Evolutionary conservation across 1,284 basidiomycete species (phyloP), one percentile per base, ranked within the genome.

Genomic region (Heterobasidion irregulare): DNA sequence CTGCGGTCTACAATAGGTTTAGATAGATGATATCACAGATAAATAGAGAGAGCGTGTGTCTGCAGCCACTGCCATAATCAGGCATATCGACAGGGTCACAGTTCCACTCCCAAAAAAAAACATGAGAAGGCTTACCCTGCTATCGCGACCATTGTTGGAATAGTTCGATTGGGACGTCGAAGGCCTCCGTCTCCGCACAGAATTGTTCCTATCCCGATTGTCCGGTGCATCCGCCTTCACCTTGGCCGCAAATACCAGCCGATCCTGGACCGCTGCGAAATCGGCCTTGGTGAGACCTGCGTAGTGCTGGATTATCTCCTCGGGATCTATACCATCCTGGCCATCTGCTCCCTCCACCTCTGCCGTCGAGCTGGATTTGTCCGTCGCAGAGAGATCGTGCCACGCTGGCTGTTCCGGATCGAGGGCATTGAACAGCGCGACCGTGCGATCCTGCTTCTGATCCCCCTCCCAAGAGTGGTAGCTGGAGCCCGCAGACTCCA

Each of bases 81-180:
- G 26, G 26, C 26, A 26, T 26, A 26, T 26, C 26, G 26, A 26
- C 26, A 26, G 26, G 26, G 26, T 26, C 26, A 26, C 26, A 26
- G 26, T 26, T 26, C 26, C 26, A 26, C 26, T 26, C 26, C 26
- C 18, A 18, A 26, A 26, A 26, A 26, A 26, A 53, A 49, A 54
- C 2, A 2, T 35, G 19, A 8, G 26, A 26, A 26, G 32, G 71
- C 79, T 61, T 64, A 87, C 86, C 65, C 77, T 70, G 57, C 67
- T 70, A 36, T 75, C 76, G 32, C 72, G 73, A 19, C 78, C 79
- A 52, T 72, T 80, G 52, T 67, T 70, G 0, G 84, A 84, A 62
- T 88, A 84, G 62, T 82, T 84, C 8, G 87, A 87, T 66, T 89
- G 86, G 10, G 88, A 88, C n/a, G 85, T 89, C 0, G 88, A 90